These are phyloP conservation scores for Backusella morwellensis DNA, from an alignment of 192 early-diverging fungal genomes.

Conservation along the genomic window DNA sequence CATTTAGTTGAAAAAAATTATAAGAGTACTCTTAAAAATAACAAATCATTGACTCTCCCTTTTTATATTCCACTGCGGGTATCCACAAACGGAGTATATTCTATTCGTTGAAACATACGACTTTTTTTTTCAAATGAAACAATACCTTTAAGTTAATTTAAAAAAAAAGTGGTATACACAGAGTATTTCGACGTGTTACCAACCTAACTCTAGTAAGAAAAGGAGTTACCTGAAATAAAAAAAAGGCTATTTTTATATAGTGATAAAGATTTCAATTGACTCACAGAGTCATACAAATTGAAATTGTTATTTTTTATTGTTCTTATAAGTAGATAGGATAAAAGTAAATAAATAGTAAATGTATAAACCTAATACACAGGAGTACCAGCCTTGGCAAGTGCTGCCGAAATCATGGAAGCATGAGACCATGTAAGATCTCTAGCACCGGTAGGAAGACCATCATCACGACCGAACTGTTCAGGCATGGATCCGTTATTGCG, in stretches of 20 bases:
- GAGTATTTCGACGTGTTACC: not conserved
- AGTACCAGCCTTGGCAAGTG: slow-evolving; percentile 23
- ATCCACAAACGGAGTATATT: too few relatives aligned
- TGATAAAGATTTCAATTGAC: not conserved
- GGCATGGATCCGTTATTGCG: slow-evolving; percentile 47
- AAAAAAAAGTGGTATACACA: not conserved
- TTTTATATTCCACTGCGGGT: too few relatives aligned
- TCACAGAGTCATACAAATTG: not conserved
- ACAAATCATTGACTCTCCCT: too few relatives aligned
- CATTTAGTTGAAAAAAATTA: too few relatives aligned
- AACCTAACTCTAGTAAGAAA: not conserved
- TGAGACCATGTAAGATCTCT: slow-evolving; percentile 73
- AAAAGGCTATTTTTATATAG: not conserved
- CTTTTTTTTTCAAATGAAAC: not conserved
- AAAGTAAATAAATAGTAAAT: not conserved
- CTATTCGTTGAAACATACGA: not conserved
- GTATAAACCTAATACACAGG: not conserved
- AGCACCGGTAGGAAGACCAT: slow-evolving; percentile 61
- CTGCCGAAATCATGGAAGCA: slow-evolving; percentile 50
- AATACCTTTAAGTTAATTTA: not conserved
- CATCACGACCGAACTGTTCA: slow-evolving; percentile 61
- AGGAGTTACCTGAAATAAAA: not conserved
- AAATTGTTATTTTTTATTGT: not conserved
- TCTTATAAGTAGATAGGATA: not conserved
- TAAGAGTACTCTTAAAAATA: too few relatives aligned